Evolutionary conservation across 177 flowering plant genomes (phyloP).

Genomic region (Vitis hybrid): DNA sequence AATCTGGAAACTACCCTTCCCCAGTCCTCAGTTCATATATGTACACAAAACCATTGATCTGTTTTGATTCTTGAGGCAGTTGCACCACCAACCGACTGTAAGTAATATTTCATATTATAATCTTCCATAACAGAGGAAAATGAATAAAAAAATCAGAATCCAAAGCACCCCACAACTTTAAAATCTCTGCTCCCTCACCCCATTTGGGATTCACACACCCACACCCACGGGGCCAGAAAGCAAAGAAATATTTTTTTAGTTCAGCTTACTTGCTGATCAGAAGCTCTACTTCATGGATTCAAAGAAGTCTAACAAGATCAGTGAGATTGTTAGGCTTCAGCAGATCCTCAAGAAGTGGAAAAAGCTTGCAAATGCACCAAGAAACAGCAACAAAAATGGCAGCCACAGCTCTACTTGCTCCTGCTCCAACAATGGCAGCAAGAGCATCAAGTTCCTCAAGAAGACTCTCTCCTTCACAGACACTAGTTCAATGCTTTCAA

Average conservation of each 20-base stretch:
- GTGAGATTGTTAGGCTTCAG: slow-evolving; percentile 82
- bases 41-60: slow-evolving; percentile 12
- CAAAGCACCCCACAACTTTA: slow-evolving; percentile 6
- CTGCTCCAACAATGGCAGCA: slow-evolving; percentile 15
- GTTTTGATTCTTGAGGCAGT: slow-evolving; percentile 39
- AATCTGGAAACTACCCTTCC: background rate
- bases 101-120: no score
- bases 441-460: slow-evolving; percentile 66
- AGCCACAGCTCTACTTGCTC: background rate
- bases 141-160: slow-evolving; percentile 7
- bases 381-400: slow-evolving; percentile 16
- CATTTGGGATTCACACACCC: background rate
- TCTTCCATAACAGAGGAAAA: background rate
- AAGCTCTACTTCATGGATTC: slow-evolving; percentile 34
- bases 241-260: background rate
- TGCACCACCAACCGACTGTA: slow-evolving; percentile 33
- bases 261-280: no score
- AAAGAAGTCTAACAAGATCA: slow-evolving; percentile 80
- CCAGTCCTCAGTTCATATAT: background rate
- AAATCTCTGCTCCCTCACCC: slow-evolving; percentile 1
- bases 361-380: slow-evolving; percentile 59
- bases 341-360: slow-evolving; percentile 90
- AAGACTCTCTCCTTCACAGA: slow-evolving; percentile 69
- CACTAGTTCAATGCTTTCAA: slow-evolving; percentile 4
- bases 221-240: background rate